A percentile compares a stretch with the other conserved stretches of the same genome.
phyloP scores from a whole-genome alignment of 768 basidiomycete genomes.

The Crucibulum laeve region DNA sequence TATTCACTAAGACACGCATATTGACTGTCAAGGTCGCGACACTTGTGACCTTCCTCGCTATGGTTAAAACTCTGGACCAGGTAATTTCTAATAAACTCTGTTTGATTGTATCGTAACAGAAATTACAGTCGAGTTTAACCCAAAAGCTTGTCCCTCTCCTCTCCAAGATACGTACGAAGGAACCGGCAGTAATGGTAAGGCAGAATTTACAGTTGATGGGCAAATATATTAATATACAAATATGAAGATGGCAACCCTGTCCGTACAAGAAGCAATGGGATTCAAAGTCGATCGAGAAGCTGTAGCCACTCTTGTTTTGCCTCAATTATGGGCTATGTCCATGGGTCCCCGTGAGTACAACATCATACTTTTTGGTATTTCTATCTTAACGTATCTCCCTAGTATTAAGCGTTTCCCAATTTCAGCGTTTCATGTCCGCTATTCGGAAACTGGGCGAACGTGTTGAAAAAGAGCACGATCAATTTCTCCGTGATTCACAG shows the following conservation, averaged over 20 bases:
- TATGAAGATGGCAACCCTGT: conserved; percentile 75
- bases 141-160: conserved; percentile 94
- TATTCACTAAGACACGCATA: conserved; percentile 90
- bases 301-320: conserved; percentile 82
- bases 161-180: conserved; percentile 93
- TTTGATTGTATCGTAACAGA: not conserved
- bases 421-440: conserved; percentile 87
- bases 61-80: conserved; percentile 91
- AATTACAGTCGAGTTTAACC: conserved; percentile 69
- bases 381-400: not conserved
- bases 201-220: conserved; percentile 1
- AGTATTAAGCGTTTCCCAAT: conserved; percentile 85
- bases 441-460: conserved; percentile 76
- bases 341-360: conserved; percentile 79
- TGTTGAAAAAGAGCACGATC: conserved; percentile 89
- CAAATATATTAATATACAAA: not conserved
- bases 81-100: conserved; percentile 26
- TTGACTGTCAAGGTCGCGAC: conserved; percentile 91
- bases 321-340: conserved; percentile 96
- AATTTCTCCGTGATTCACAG: conserved; percentile 90
- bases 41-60: conserved; percentile 71
- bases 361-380: not conserved
- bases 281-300: conserved; percentile 92
- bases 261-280: conserved; percentile 95
- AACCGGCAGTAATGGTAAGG: conserved; percentile 88